phyloP scores from a whole-genome alignment of 2,329 filamentous ascomycete species.

The Aspergillus glaucus region DNA sequence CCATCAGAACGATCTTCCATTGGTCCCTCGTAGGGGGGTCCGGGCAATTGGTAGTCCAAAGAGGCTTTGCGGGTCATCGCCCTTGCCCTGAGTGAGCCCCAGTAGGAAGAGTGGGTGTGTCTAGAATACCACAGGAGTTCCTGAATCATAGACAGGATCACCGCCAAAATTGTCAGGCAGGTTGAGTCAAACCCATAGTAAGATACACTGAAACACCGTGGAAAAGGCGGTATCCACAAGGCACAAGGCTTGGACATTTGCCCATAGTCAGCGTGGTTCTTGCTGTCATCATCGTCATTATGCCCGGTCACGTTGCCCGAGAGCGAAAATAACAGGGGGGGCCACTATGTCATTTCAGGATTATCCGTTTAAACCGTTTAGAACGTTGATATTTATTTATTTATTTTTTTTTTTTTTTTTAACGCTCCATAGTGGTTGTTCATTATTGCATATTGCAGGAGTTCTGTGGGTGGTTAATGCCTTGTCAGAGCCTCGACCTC shows the following conservation, averaged over 20 bases:
- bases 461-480: not conserved
- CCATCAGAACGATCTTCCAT: not conserved
- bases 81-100: not conserved
- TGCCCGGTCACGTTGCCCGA: not conserved
- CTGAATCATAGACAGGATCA: conserved; percentile 1
- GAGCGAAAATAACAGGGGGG: not conserved
- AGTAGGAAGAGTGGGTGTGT: not conserved
- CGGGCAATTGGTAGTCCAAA: not conserved
- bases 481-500: not conserved
- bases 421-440: not conserved
- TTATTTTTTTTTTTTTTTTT: not conserved
- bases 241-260: not conserved
- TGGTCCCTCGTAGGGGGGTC: not conserved
- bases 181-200: not conserved
- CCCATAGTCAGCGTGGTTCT: too few relatives aligned
- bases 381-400: not conserved
- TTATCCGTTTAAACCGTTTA: not conserved
- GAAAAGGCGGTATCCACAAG: not conserved
- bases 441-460: not conserved
- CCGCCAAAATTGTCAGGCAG: not conserved
- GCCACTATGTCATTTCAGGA: not conserved
- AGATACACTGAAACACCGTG: not conserved
- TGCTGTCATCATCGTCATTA: not conserved
- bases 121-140: not conserved
- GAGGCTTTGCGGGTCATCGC: not conserved